phyloP scores from a whole-genome alignment of 352 stramenopile genomes.

The Globisporangium irregulare region DNA sequence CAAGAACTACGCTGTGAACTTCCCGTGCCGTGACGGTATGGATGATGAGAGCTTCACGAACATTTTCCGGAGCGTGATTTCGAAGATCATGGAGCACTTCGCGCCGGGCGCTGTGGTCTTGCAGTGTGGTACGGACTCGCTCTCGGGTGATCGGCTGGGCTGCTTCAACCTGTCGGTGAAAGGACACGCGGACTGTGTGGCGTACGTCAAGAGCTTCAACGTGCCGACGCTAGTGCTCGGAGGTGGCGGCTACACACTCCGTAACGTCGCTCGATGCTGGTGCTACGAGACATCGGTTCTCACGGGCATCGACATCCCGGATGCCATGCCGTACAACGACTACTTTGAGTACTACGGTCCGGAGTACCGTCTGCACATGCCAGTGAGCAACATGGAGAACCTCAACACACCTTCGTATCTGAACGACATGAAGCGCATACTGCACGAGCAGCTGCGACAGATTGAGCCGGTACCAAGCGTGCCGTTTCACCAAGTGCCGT shows the following conservation, averaged over 20 bases:
- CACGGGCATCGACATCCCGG: slow-evolving; percentile 86
- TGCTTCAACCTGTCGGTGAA: slow-evolving; percentile 99
- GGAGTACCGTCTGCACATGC: slow-evolving; percentile 97
- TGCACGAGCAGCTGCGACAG: slow-evolving; percentile 95
- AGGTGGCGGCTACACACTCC: slow-evolving; percentile 97
- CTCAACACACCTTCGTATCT: slow-evolving; percentile 94
- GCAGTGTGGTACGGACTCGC: slow-evolving; percentile 97
- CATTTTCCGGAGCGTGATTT: slow-evolving; percentile 92
- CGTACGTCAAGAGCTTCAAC: slow-evolving; percentile 96
- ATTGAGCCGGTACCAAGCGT: slow-evolving; percentile 96
- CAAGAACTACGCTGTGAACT: slow-evolving; percentile 99
- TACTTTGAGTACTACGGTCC: slow-evolving; percentile 99
- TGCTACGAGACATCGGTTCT: slow-evolving; percentile 97
- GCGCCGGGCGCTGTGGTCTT: slow-evolving; percentile 95
- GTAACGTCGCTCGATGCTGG: slow-evolving; percentile 93
- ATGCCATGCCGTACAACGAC: slow-evolving; percentile 99
- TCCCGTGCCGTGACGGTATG: slow-evolving; percentile 98
- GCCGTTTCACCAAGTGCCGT: slow-evolving; percentile 91
- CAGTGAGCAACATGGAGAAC: slow-evolving; percentile 96
- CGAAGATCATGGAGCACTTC: slow-evolving; percentile 97
- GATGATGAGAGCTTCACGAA: slow-evolving; percentile 95
- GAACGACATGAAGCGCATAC: slow-evolving; percentile 80
- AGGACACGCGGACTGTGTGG: slow-evolving; percentile 96
- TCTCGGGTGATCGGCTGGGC: slow-evolving; percentile 97
- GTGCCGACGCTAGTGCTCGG: slow-evolving; percentile 96